A percentile compares a stretch with the other conserved stretches of the same genome.
phyloP scores from a whole-genome alignment of 2,329 filamentous ascomycete species.

The Fusarium nygamai region DNA sequence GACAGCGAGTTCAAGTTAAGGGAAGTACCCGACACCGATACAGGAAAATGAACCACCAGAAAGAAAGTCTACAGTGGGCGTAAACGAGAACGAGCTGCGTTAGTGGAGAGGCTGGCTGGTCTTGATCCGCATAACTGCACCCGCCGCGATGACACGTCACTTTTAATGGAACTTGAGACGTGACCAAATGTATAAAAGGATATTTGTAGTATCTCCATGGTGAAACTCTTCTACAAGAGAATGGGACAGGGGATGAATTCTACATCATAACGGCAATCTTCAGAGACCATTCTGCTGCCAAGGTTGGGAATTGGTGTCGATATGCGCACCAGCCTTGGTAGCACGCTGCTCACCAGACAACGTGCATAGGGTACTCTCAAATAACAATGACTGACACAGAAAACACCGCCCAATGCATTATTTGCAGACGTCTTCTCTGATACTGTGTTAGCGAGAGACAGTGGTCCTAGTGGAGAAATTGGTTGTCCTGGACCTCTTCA shows the following conservation, averaged over 20 bases:
- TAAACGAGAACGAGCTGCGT: background rate
- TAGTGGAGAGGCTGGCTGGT: background rate
- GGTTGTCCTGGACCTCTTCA: background rate
- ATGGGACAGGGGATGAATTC: background rate
- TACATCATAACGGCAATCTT: background rate
- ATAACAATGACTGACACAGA: background rate
- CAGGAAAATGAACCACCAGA: background rate
- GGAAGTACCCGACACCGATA: background rate
- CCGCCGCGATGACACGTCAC: background rate
- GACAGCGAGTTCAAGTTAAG: background rate
- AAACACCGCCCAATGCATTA: background rate
- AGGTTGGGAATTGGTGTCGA: background rate
- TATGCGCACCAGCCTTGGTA: background rate
- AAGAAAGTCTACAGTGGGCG: background rate
- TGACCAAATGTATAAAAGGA: background rate
- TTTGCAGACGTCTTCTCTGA: background rate
- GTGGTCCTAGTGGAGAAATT: background rate
- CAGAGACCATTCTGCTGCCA: background rate
- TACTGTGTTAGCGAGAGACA: background rate
- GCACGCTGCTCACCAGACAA: background rate
- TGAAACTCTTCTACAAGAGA: background rate
- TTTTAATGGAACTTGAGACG: background rate
- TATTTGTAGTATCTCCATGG: background rate
- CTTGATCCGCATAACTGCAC: background rate
- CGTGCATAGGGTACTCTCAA: background rate